A percentile compares a stretch with the other conserved stretches of the same genome.
phyloP scores from a whole-genome alignment of 2,329 filamentous ascomycete species.

The Kalaharituber pfeilii region DNA sequence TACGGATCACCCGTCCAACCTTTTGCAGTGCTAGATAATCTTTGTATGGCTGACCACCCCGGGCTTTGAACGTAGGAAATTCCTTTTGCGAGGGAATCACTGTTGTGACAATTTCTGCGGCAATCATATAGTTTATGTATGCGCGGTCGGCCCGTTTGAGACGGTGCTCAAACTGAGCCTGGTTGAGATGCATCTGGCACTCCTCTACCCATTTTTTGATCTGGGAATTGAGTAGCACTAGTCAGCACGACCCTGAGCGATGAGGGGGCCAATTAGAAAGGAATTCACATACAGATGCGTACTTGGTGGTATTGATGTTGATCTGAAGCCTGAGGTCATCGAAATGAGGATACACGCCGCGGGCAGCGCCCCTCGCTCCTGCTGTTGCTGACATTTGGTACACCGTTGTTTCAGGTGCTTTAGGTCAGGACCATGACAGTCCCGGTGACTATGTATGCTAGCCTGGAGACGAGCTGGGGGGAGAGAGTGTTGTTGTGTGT shows the following conservation, averaged over 20 bases:
- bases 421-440: no score
- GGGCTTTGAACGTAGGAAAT: neutral
- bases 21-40: slow-evolving; percentile 77
- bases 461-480: no score
- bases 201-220: slow-evolving; percentile 33
- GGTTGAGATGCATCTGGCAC: slow-evolving; percentile 37
- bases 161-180: slow-evolving; percentile 7
- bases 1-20: no score
- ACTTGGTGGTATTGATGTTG: slow-evolving; percentile 27
- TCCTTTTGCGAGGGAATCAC: neutral
- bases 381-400: no score
- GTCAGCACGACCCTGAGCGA: slow-evolving; percentile 6
- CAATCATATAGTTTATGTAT: slow-evolving; percentile 6
- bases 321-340: slow-evolving; percentile 29
- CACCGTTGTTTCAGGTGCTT: no score
- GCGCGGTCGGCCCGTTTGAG: slow-evolving; percentile 11
- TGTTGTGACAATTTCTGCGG: neutral
- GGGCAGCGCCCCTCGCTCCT: slow-evolving; percentile 22
- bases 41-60: slow-evolving; percentile 55
- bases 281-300: slow-evolving; percentile 35
- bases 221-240: slow-evolving; percentile 35
- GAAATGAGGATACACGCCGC: slow-evolving; percentile 28
- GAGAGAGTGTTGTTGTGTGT: no score
- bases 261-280: slow-evolving; percentile 18
- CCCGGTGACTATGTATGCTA: no score